Base-by-base conservation (phyloP, 495 filamentous ascomycete species). In the Melanomma pulvis-pyrius region DNA sequence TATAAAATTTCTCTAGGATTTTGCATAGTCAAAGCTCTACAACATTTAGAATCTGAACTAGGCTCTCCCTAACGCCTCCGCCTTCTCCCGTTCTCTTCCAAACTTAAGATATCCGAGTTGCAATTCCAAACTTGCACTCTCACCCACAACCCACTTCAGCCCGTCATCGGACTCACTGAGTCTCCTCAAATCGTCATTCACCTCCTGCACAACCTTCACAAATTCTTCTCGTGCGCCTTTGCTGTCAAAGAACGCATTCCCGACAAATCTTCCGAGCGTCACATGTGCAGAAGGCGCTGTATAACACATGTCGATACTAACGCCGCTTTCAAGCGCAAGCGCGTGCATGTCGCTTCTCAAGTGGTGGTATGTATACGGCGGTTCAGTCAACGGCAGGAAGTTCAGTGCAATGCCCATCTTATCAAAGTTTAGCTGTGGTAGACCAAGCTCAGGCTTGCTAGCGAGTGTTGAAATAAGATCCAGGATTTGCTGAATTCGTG, bases 251-350 rank as follows among this genome's bases (percentile, higher is more conserved):
- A 58, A 24, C 7, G 12, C 30, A 28, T 58, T 58, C 6, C 36
- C 54, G 11, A 58, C 25, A 26, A 58, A 58, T 41, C 25, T n/a
- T 24, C 54, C 54, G 17, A 58, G 12, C 4, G 30, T 58, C 4
- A 58, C 24, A 41, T 58, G 54, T 9, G 28, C 54, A 15, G 30
- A 39, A 36, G 54, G 28, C 36, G 30, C 54, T 17, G 54, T 58
- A 21, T 58, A 58, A 19, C 54, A 58, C 54, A 46, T 58, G 24
- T 58, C 54, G 21, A 58, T 58, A 13, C 24, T 28, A 19, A 41
- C 29, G 5, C 54, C 54, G 30, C 30, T 58, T 41, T 58, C 30
- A 5, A 58, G 25, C 7, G 54, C 54, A 6, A 58, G 30, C 7
- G 15, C 24, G 24, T 58, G 54, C 54, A 58, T 58, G 19, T 41